Conservation (phyloP, 768 basidiomycete species). For the Pisolithus orientalis region DNA sequence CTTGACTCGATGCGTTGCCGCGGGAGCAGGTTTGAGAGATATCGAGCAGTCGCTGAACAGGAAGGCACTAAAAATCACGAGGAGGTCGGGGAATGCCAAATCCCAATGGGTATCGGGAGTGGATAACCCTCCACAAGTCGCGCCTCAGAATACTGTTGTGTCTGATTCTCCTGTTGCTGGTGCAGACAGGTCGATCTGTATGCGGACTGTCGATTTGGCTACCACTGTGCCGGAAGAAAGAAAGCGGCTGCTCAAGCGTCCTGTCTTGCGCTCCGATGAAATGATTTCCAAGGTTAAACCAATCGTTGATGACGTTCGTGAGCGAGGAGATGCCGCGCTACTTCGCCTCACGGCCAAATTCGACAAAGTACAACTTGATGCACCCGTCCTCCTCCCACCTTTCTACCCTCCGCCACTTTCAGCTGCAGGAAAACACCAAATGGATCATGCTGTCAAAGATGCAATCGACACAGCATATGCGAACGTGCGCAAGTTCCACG, state of each 20-base stretch:
- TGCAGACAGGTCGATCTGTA: slow-evolving; percentile 52
- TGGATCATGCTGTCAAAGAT: slow-evolving; percentile 57
- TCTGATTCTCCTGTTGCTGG: slow-evolving; percentile 18
- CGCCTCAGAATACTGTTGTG: slow-evolving; percentile 24
- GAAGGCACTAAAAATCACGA: slow-evolving; percentile 81
- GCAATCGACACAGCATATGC: slow-evolving; percentile 89
- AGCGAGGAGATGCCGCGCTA: slow-evolving; percentile 80
- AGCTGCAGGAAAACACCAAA: slow-evolving; percentile 49
- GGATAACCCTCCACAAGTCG: slow-evolving; percentile 11
- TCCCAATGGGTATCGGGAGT: slow-evolving; percentile 51
- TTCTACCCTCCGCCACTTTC: slow-evolving; percentile 35
- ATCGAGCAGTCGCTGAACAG: slow-evolving; percentile 78
- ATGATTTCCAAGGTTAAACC: slow-evolving; percentile 84
- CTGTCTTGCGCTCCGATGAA: slow-evolving; percentile 66
- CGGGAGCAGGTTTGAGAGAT: slow-evolving; percentile 77
- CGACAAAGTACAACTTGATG: slow-evolving; percentile 70
- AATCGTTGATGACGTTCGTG: slow-evolving; percentile 84
- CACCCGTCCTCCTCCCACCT: slow-evolving; percentile 73
- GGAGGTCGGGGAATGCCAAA: slow-evolving; percentile 90
- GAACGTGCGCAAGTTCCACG: slow-evolving; percentile 90
- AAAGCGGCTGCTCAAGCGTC: slow-evolving; percentile 72
- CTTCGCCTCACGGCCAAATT: slow-evolving; percentile 89
- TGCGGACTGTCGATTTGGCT: slow-evolving; percentile 67
- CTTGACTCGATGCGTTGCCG: slow-evolving; percentile 74
- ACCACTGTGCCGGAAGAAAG: slow-evolving; percentile 45